Conservation (phyloP, 2,329 filamentous ascomycete genomes). For the Diplodia intermedia region DNA sequence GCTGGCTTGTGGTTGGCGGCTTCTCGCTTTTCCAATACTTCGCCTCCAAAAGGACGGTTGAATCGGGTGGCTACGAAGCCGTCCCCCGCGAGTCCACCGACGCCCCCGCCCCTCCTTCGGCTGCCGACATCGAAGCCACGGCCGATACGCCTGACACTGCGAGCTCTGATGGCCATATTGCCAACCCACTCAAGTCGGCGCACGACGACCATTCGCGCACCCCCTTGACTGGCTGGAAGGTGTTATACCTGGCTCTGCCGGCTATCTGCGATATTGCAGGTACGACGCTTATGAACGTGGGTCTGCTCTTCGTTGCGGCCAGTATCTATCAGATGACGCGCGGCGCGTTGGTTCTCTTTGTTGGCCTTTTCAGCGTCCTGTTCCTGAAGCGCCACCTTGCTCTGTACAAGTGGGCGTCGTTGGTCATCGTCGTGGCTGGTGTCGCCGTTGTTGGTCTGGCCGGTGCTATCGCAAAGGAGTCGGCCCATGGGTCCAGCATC, state of each 20-base stretch:
- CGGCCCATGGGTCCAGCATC: slow-evolving; percentile 48
- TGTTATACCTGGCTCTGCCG: slow-evolving; percentile 80
- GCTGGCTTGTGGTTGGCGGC: slow-evolving; percentile 85
- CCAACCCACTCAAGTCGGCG: slow-evolving; percentile 58
- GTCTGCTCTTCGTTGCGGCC: slow-evolving; percentile 89
- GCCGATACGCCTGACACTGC: slow-evolving; percentile 53
- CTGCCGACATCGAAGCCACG: slow-evolving; percentile 55
- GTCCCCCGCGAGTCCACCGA: slow-evolving; percentile 53
- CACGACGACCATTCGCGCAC: slow-evolving; percentile 63
- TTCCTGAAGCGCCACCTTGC: slow-evolving; percentile 82
- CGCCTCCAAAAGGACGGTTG: slow-evolving; percentile 47
- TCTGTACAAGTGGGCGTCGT: slow-evolving; percentile 90
- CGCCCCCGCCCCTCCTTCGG: slow-evolving; percentile 43
- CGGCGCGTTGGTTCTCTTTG: slow-evolving; percentile 92
- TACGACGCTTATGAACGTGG: slow-evolving; percentile 97
- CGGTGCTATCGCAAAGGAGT: slow-evolving; percentile 74
- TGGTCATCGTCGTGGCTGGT: slow-evolving; percentile 85
- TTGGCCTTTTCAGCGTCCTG: slow-evolving; percentile 91
- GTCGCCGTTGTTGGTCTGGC: slow-evolving; percentile 90
- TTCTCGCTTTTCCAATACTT: slow-evolving; percentile 71
- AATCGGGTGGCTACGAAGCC: slow-evolving; percentile 67
- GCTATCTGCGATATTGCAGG: slow-evolving; percentile 93
- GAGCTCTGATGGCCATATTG: slow-evolving; percentile 54
- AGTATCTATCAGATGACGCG: slow-evolving; percentile 99
- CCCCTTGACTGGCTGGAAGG: slow-evolving; percentile 71